Conservation (phyloP, 345 rosid species). For the Populus nigra region DNA sequence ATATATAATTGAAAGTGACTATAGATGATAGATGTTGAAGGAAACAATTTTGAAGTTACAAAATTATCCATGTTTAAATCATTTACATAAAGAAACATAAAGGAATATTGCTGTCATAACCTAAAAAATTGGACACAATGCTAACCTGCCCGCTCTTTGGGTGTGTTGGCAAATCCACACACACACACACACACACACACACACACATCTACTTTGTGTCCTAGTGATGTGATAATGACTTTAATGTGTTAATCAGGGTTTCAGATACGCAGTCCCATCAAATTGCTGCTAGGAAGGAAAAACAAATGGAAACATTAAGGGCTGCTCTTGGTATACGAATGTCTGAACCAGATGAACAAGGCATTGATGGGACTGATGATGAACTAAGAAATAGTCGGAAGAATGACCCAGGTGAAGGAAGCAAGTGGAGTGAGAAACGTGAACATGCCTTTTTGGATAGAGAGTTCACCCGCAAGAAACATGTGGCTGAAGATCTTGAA, state of each 20-base stretch:
- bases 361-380: constrained; percentile 38
- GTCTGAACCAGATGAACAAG: constrained; percentile 25
- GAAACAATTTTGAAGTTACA: no score
- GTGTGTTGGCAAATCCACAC: no score
- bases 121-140: no score
- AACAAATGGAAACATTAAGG: constrained; percentile 82
- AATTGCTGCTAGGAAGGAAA: constrained; percentile 92
- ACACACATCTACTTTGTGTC: neutral
- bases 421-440: constrained; percentile 40
- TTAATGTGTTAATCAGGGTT: constrained; percentile 37
- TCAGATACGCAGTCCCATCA: constrained; percentile 87
- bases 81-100: no score
- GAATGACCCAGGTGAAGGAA: constrained; percentile 35
- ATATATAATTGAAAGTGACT: no score
- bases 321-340: constrained; percentile 72
- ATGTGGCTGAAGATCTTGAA: constrained; percentile 32
- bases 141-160: no score
- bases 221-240: neutral
- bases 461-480: constrained; percentile 45
- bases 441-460: constrained; percentile 79
- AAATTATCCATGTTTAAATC: no score
- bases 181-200: no score
- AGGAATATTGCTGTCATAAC: no score
- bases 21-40: no score
- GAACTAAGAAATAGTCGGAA: constrained; percentile 23